Base-by-base conservation (phyloP, 345 rosid genomes). In the Brassica rapa region DNA sequence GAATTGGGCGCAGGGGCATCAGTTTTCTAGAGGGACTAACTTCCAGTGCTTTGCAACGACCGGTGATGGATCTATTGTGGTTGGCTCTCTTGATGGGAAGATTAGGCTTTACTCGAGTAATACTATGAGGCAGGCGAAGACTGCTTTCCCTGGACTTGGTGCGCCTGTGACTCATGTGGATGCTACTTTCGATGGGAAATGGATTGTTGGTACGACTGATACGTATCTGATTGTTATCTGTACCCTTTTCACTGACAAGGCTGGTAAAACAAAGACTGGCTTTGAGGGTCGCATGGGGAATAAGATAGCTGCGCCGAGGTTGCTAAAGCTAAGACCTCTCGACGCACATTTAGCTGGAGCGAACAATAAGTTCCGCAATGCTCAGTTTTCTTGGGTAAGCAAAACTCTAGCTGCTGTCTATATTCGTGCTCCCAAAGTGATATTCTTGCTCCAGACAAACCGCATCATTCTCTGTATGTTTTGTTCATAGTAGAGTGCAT, bases 61-160 rank as follows among this genome's bases (percentile, higher is more conserved):
- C 33, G 99, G 99, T 27, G 99, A 93, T 86, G 98, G 99, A 14
- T 95, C 99, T 11, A 90, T 95, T 86, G 98, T 89, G 57, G 97
- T 95, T 64, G 99, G 99, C 8, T 95, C 98, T 70, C 88, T 89
- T 69, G 99, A 95, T 83, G 99, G 99, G 51, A 93, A 93, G 90
- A 95, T 95, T 75, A 83, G 99, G 59, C 83, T 95, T 80, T 95
- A 95, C 77, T 93, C 99, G 0, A 83, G 63, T 84, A 90, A 81
- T 74, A 89, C 98, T 62, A 95, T 95, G 98, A 87, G 98, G 82
- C 96, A 86, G 88, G 99, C 99, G 25, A 95, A 90, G 80, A 95
- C 98, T 14, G 98, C 97, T 75, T 95, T 95, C 83, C 99, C 98
- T 78, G 99, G 99, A 72, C 91, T 95, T 37, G 99, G 99, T 23